phyloP scores from a whole-genome alignment of 352 stramenopile genomes.

The Blastocystis sp. region DNA sequence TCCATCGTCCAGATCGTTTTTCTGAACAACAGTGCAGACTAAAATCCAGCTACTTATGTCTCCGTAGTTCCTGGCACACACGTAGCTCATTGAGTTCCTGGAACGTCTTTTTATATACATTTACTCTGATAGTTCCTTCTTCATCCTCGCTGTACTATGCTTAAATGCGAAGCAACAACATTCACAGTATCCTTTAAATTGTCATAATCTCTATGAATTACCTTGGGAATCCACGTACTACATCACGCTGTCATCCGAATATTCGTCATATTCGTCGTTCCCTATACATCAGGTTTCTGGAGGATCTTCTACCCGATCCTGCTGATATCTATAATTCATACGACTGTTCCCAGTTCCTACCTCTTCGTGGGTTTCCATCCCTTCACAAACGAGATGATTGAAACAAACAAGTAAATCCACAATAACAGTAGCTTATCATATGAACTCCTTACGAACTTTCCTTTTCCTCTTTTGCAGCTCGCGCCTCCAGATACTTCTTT shows the following conservation, averaged over 20 bases:
- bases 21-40: background rate
- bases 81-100: slow-evolving; percentile 36
- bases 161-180: background rate
- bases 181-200: background rate
- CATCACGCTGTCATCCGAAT: background rate
- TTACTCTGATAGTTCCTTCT: slow-evolving; percentile 14
- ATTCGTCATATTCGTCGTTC: background rate
- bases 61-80: slow-evolving; percentile 44
- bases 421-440: too few species aligned
- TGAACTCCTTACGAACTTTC: background rate
- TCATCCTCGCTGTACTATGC: background rate
- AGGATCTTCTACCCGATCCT: background rate
- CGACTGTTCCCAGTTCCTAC: background rate
- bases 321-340: slow-evolving; percentile 16
- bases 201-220: background rate
- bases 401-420: too few species aligned
- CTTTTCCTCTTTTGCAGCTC: slow-evolving; percentile 18
- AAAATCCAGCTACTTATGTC: background rate
- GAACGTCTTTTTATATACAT: background rate
- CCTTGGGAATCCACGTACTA: background rate
- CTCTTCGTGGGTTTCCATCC: background rate
- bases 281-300: background rate
- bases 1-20: slow-evolving; percentile 66
- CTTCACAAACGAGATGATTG: too few species aligned
- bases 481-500: slow-evolving; percentile 40